A percentile compares a stretch with the other conserved stretches of the same genome.
Conservation (phyloP, 1,284 basidiomycete genomes). For the Serendipita sp. region DNA sequence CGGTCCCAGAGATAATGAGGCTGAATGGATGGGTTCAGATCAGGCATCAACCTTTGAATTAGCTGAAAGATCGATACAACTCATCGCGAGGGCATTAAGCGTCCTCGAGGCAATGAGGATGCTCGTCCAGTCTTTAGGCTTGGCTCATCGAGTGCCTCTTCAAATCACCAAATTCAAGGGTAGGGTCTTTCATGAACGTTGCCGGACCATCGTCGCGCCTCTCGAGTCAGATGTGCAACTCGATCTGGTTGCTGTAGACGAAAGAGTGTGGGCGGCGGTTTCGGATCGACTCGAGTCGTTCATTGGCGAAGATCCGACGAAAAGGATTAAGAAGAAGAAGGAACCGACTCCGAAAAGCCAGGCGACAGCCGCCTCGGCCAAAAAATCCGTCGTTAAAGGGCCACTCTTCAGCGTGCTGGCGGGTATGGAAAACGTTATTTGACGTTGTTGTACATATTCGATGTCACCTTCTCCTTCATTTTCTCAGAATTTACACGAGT, state of each 20-base stretch:
- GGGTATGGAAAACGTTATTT: no score
- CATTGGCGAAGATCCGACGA: background rate
- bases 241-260: background rate
- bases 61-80: slow-evolving; percentile 49
- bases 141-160: slow-evolving; percentile 31
- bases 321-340: slow-evolving; percentile 8
- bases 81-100: slow-evolving; percentile 51
- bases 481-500: no score
- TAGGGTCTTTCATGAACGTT: background rate
- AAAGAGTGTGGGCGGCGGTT: background rate
- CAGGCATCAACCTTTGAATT: slow-evolving; percentile 15
- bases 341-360: background rate
- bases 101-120: slow-evolving; percentile 45
- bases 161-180: background rate
- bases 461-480: background rate
- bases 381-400: background rate
- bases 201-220: background rate
- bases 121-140: slow-evolving; percentile 43
- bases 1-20: slow-evolving; percentile 5
- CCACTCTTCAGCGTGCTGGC: background rate
- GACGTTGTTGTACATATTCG: no score
- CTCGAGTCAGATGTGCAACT: background rate
- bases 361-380: background rate
- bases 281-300: background rate
- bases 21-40: slow-evolving; percentile 6